phyloP scores from a whole-genome alignment of 495 filamentous ascomycete species.

The Podospora anserina region DNA sequence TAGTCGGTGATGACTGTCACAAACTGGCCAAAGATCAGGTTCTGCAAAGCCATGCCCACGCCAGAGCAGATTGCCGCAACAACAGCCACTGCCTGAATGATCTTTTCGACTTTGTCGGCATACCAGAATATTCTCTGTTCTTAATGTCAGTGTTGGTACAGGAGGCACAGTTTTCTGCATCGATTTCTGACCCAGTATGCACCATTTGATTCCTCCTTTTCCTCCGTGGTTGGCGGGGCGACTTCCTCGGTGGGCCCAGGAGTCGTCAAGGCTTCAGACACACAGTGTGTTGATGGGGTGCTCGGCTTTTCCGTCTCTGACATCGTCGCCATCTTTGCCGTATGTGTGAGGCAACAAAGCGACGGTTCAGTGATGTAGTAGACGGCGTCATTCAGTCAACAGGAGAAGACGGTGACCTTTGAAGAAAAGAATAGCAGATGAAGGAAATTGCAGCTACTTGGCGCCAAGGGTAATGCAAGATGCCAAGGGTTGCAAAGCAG shows the following conservation, averaged over 20 bases:
- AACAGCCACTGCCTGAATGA: conserved; percentile 20
- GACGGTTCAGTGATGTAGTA: background rate
- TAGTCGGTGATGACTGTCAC: conserved; percentile 31
- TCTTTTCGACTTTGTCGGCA: conserved; percentile 17
- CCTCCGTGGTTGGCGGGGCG: background rate
- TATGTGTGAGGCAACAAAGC: background rate
- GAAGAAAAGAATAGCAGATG: background rate
- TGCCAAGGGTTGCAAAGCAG: background rate
- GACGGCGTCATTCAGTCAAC: background rate
- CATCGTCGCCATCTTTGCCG: background rate
- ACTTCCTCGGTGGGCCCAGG: background rate
- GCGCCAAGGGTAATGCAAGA: background rate
- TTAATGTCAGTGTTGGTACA: background rate
- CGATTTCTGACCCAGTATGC: conserved; percentile 18
- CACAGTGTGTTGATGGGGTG: background rate
- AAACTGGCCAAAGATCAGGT: conserved; percentile 36
- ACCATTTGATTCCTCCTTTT: background rate
- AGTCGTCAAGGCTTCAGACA: background rate
- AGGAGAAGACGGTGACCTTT: background rate
- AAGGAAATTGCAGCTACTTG: background rate
- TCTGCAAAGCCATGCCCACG: conserved; percentile 36
- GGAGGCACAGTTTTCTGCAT: background rate
- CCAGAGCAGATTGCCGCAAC: conserved; percentile 31
- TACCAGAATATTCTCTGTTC: conserved; percentile 27
- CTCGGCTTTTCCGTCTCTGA: background rate